phyloP scores from a whole-genome alignment of 1,284 basidiomycete genomes.

The Xerocomus cyaneibrunnescens region DNA sequence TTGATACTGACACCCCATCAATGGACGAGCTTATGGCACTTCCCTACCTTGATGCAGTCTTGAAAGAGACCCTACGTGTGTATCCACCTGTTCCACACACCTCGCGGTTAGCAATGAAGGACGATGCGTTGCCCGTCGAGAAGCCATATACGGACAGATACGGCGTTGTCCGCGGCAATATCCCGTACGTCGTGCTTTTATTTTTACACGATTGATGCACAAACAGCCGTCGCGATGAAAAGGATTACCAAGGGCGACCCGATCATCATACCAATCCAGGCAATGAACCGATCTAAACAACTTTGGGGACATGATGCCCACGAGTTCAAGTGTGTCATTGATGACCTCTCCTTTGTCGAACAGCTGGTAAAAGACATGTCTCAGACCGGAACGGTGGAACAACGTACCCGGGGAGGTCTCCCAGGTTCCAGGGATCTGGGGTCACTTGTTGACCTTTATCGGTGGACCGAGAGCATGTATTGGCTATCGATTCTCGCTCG shows the following conservation, averaged over 20 bases:
- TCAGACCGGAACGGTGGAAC: constrained; percentile 60
- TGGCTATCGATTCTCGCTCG: constrained; percentile 68
- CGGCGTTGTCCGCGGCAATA: constrained; percentile 37
- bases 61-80: constrained; percentile 68
- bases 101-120: constrained; percentile 48
- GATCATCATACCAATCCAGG: constrained; percentile 40
- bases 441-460: constrained; percentile 59
- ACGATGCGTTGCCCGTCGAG: constrained; percentile 58
- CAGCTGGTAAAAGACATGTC: neutral
- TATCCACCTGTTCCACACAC: constrained; percentile 59
- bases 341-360: neutral
- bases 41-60: constrained; percentile 60
- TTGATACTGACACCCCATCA: constrained; percentile 49
- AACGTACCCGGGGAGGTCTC: constrained; percentile 44
- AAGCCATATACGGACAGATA: constrained; percentile 43
- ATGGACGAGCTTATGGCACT: constrained; percentile 60
- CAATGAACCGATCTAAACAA: constrained; percentile 40
- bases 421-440: constrained; percentile 57
- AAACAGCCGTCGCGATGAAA: neutral
- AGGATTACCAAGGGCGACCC: constrained; percentile 40
- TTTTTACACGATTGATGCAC: no score
- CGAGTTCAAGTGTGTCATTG: constrained; percentile 25
- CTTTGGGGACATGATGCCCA: constrained; percentile 49
- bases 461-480: constrained; percentile 65
- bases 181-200: constrained; percentile 11